phyloP scores from a whole-genome alignment of 2,329 filamentous ascomycete species.

The Ceratocystis lukuohia region DNA sequence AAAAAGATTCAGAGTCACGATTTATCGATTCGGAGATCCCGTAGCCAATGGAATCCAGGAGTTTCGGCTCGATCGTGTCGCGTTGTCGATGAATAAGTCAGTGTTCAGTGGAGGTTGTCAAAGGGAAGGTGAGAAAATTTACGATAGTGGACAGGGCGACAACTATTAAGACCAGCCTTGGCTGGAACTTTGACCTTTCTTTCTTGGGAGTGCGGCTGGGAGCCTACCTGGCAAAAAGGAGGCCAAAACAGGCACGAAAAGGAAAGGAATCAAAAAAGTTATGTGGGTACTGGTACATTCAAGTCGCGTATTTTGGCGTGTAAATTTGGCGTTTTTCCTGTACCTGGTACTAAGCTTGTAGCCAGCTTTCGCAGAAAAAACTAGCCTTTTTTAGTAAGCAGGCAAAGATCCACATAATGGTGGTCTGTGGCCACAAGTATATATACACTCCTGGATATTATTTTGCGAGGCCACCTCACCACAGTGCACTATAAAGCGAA shows the following conservation, averaged over 20 bases:
- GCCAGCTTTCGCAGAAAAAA: background rate
- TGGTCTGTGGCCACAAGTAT: background rate
- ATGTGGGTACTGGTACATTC: slow-evolving; percentile 12
- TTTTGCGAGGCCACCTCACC: background rate
- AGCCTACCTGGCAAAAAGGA: slow-evolving; percentile 18
- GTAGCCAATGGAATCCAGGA: slow-evolving; percentile 16
- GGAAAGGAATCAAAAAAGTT: background rate
- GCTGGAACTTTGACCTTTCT: slow-evolving; percentile 17
- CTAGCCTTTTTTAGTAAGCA: background rate
- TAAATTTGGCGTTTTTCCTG: slow-evolving; percentile 9
- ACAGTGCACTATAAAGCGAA: too few relatives aligned
- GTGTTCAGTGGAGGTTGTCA: slow-evolving; percentile 14
- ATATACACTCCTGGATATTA: background rate
- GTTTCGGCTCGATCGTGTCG: slow-evolving; percentile 18
- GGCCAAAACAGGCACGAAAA: slow-evolving; percentile 5
- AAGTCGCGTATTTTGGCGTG: slow-evolving; percentile 1
- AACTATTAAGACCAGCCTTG: slow-evolving; percentile 18
- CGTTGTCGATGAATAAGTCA: slow-evolving; percentile 12
- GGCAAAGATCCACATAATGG: background rate
- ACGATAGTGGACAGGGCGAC: slow-evolving; percentile 19
- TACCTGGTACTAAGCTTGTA: slow-evolving; percentile 10
- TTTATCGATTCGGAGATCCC: slow-evolving; percentile 18
- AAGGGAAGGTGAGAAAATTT: slow-evolving; percentile 21
- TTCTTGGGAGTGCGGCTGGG: slow-evolving; percentile 15
- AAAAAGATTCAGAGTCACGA: slow-evolving; percentile 9